phyloP scores from a whole-genome alignment of 148 eudicot genomes.

The Gaultheria prostrata region DNA sequence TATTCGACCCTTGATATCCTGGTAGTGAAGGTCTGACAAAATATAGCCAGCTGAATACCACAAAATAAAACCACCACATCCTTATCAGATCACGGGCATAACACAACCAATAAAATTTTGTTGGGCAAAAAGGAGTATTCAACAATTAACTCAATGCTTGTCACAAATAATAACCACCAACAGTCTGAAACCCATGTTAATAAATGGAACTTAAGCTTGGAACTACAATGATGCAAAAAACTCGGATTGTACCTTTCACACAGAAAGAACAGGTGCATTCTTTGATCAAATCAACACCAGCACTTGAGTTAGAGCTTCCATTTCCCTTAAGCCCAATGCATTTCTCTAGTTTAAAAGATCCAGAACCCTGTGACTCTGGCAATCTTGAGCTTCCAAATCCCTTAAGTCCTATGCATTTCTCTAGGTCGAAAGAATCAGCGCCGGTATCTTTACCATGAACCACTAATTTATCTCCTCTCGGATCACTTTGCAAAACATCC shows the following conservation, averaged over 20 bases:
- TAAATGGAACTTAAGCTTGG: background rate
- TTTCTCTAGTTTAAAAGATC: conserved; percentile 45
- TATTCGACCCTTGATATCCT: conserved; percentile 74
- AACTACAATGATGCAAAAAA: background rate
- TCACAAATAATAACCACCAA: background rate
- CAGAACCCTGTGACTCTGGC: conserved; percentile 36
- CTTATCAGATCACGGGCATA: conserved; percentile 20
- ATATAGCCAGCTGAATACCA: conserved; percentile 65
- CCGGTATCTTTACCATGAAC: conserved; percentile 26
- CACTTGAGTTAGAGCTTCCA: conserved; percentile 33
- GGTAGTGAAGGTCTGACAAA: conserved; percentile 82
- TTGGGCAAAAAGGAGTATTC: background rate
- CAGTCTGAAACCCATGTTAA: background rate
- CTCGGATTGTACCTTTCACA: conserved; percentile 50
- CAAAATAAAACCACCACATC: conserved; percentile 11
- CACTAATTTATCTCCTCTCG: conserved; percentile 20
- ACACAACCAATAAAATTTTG: background rate
- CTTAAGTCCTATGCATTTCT: conserved; percentile 28
- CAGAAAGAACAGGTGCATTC: conserved; percentile 85
- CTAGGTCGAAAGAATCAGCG: conserved; percentile 26
- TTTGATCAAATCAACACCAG: conserved; percentile 41
- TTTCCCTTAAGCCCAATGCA: conserved; percentile 39
- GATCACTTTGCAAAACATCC: conserved; percentile 28
- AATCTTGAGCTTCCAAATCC: conserved; percentile 31
- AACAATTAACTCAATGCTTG: background rate